Evolutionary conservation across 2,329 filamentous ascomycete species (phyloP).

Genomic region (Cladosporium colombiae): DNA sequence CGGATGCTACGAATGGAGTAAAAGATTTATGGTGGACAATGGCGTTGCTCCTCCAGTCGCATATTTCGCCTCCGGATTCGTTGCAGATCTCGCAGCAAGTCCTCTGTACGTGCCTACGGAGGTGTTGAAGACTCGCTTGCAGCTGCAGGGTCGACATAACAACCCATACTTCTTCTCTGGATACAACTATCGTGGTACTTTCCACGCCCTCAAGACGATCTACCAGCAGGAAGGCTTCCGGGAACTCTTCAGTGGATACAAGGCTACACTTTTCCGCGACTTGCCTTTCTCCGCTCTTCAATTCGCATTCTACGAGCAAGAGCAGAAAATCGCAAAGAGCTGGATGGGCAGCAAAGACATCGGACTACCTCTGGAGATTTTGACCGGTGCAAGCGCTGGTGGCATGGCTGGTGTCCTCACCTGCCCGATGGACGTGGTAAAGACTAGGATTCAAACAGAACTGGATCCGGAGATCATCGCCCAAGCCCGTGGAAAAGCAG

Average conservation of each 20-base stretch:
- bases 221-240: slow-evolving; percentile 76
- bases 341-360: slow-evolving; percentile 83
- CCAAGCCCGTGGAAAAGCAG: slow-evolving; percentile 27
- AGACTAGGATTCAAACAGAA: slow-evolving; percentile 94
- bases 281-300: slow-evolving; percentile 94
- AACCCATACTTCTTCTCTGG: slow-evolving; percentile 92
- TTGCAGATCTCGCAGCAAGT: slow-evolving; percentile 89
- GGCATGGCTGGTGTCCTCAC: slow-evolving; percentile 92
- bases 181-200: slow-evolving; percentile 89
- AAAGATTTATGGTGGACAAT: slow-evolving; percentile 80
- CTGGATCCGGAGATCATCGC: slow-evolving; percentile 57
- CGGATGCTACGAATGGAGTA: slow-evolving; percentile 93
- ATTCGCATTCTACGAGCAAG: slow-evolving; percentile 98
- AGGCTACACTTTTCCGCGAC: slow-evolving; percentile 90
- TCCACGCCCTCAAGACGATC: slow-evolving; percentile 84
- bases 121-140: slow-evolving; percentile 93
- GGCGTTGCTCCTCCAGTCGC: slow-evolving; percentile 80
- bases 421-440: slow-evolving; percentile 94
- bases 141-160: slow-evolving; percentile 91
- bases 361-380: slow-evolving; percentile 77
- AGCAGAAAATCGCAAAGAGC: slow-evolving; percentile 75
- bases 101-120: slow-evolving; percentile 95
- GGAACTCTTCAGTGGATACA: slow-evolving; percentile 95
- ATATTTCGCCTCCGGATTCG: slow-evolving; percentile 85
- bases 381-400: slow-evolving; percentile 86